Conservation (phyloP, 2,329 filamentous ascomycete species). For the Ophiocordyceps unilateralis region DNA sequence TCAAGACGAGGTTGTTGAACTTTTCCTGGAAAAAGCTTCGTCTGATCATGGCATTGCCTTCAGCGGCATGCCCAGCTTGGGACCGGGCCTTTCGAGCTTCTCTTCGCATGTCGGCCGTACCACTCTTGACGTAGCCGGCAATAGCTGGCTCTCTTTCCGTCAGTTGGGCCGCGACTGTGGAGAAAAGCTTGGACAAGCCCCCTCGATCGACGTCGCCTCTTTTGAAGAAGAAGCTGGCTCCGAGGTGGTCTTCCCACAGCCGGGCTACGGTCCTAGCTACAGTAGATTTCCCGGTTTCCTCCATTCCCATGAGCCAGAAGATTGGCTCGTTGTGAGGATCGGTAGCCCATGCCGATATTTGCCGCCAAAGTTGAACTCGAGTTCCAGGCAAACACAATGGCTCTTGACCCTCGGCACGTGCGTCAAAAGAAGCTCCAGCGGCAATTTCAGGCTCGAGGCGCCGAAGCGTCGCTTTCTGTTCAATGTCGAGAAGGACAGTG, state of each 20-base stretch:
- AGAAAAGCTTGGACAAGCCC: slow-evolving; percentile 17
- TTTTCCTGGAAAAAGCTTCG: slow-evolving; percentile 14
- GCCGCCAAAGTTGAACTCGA: slow-evolving; percentile 11
- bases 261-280: slow-evolving; percentile 12
- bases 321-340: slow-evolving; percentile 8
- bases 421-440: slow-evolving; percentile 15
- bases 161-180: slow-evolving; percentile 21
- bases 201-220: slow-evolving; percentile 20
- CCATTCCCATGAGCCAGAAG: slow-evolving; percentile 21
- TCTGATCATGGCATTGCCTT: slow-evolving; percentile 11
- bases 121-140: slow-evolving; percentile 6
- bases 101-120: not conserved
- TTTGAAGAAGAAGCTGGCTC: slow-evolving; percentile 27
- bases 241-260: slow-evolving; percentile 6
- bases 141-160: slow-evolving; percentile 11
- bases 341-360: slow-evolving; percentile 10
- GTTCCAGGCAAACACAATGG: slow-evolving; percentile 14
- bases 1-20: slow-evolving; percentile 20
- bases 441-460: slow-evolving; percentile 7
- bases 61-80: slow-evolving; percentile 8
- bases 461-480: slow-evolving; percentile 7
- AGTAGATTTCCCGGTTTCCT: slow-evolving; percentile 22
- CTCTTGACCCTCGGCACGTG: slow-evolving; percentile 14
- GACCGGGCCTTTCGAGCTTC: not conserved
- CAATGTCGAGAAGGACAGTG: not conserved